Conservation (phyloP, 1,139 yeast species). For the Diutina siamensis region DNA sequence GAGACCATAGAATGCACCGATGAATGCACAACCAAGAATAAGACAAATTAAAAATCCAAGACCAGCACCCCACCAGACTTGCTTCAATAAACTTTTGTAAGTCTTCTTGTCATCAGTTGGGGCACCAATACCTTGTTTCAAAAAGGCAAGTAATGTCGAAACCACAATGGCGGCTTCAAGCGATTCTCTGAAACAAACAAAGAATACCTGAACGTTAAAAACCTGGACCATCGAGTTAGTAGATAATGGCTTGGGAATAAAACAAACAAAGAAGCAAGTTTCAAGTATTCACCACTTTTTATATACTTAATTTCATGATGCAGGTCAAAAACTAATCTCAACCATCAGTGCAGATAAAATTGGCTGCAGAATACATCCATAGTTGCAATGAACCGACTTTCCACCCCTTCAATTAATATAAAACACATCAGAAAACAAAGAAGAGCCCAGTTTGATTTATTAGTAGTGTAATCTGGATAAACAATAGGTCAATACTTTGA, state of each 20-base stretch:
- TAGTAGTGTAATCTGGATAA: too few relatives aligned
- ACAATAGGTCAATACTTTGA: too few relatives aligned
- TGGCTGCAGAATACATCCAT: too few relatives aligned
- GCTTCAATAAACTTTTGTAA: conserved; percentile 38
- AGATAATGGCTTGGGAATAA: not conserved
- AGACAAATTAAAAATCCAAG: conserved; percentile 67
- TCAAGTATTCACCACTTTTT: not conserved
- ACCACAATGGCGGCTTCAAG: conserved; percentile 81
- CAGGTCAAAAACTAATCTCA: not conserved
- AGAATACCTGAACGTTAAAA: conserved; percentile 66
- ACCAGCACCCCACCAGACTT: conserved; percentile 21
- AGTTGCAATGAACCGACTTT: too few relatives aligned
- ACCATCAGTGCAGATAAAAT: not conserved
- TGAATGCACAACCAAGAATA: conserved; percentile 72
- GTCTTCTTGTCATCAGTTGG: conserved; percentile 67
- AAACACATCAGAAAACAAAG: too few relatives aligned
- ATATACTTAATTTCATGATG: not conserved
- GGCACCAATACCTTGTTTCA: conserved; percentile 64
- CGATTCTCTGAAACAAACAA: conserved; percentile 78
- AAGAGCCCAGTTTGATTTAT: too few relatives aligned
- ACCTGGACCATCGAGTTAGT: conserved; percentile 21
- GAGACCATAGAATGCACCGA: conserved; percentile 70
- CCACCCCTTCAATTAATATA: too few relatives aligned
- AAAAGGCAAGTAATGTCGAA: conserved; percentile 73
- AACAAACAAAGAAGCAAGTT: conserved; percentile 4